Evolutionary conservation across 2,329 filamentous ascomycete species (phyloP).

Genomic region (Coniella lustricola): DNA sequence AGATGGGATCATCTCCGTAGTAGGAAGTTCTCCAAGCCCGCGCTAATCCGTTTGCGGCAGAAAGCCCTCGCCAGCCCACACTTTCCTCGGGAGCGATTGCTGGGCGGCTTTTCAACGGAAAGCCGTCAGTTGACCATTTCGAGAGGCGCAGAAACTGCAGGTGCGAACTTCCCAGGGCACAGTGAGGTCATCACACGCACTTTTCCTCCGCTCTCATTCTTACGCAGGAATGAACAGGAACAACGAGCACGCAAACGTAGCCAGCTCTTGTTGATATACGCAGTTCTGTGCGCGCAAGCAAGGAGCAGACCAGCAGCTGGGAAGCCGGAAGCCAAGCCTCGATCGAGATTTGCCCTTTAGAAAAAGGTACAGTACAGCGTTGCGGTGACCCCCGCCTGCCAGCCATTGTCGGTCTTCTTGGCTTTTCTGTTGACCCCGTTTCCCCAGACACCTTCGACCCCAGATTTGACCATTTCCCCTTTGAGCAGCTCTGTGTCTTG

Average conservation of each 20-base stretch:
- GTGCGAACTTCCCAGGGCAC: background rate
- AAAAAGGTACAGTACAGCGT: too few species aligned
- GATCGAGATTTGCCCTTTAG: too few species aligned
- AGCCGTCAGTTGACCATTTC: background rate
- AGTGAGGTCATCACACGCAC: background rate
- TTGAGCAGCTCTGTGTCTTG: too few species aligned
- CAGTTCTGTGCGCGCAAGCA: background rate
- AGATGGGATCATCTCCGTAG: background rate
- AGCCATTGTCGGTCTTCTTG: background rate
- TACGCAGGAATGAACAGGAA: background rate
- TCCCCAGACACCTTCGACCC: too few species aligned
- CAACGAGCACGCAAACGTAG: background rate
- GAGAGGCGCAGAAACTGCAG: background rate
- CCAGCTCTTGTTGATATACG: background rate
- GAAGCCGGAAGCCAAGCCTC: too few species aligned
- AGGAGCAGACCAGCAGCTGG: too few species aligned
- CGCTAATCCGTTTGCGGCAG: conserved; percentile 1
- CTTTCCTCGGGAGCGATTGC: too few species aligned
- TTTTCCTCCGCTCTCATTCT: too few species aligned
- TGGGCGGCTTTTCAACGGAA: background rate
- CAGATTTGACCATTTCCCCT: too few species aligned
- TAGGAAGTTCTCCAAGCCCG: conserved; percentile 3
- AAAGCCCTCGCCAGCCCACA: background rate
- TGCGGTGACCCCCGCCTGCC: too few species aligned
- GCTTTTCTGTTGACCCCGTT: too few species aligned